Percentiles rank a stretch among this genome's conserved stretches.
These are phyloP conservation scores for Stachybotrys chlorohalonatus DNA, from an alignment of 2,329 filamentous ascomycete genomes.

Conservation along the genomic window DNA sequence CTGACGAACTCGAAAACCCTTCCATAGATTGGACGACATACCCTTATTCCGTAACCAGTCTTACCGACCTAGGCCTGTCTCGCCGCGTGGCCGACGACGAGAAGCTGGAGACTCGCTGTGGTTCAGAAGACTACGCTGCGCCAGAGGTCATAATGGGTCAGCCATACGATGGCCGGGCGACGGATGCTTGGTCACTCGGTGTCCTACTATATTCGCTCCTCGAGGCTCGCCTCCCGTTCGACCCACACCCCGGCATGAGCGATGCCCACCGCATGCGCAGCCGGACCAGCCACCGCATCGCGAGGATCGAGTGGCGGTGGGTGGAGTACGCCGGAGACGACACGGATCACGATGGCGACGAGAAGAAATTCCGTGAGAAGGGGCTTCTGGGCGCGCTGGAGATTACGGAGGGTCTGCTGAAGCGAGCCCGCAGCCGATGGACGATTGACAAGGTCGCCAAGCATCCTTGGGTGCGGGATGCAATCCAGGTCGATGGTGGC, in stretches of 20 bases:
- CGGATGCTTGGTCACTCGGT: constrained; percentile 91
- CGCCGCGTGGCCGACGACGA: constrained; percentile 78
- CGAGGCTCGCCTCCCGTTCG: constrained; percentile 88
- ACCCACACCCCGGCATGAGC: constrained; percentile 73
- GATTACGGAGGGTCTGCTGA: constrained; percentile 76
- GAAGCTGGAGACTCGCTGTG: constrained; percentile 86
- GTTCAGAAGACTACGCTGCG: constrained; percentile 93
- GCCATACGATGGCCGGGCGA: constrained; percentile 83
- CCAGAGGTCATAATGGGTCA: constrained; percentile 95
- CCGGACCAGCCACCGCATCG: constrained; percentile 86
- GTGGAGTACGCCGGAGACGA: constrained; percentile 74
- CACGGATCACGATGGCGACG: constrained; percentile 70
- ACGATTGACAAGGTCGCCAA: constrained; percentile 63
- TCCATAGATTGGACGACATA: constrained; percentile 63
- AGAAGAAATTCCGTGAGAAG: constrained; percentile 49
- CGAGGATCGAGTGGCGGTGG: constrained; percentile 93
- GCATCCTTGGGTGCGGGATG: constrained; percentile 67
- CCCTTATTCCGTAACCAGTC: constrained; percentile 73
- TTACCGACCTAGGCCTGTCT: constrained; percentile 87
- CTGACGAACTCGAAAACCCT: constrained; percentile 53
- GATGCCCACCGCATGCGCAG: constrained; percentile 70
- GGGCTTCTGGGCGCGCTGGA: constrained; percentile 67
- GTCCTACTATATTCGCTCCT: constrained; percentile 89
- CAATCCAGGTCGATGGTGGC: constrained; percentile 58
- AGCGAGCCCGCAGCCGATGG: constrained; percentile 73